These are phyloP conservation scores for Ogataea paraovalis DNA, from an alignment of 805 yeast genomes.

Conservation along the genomic window DNA sequence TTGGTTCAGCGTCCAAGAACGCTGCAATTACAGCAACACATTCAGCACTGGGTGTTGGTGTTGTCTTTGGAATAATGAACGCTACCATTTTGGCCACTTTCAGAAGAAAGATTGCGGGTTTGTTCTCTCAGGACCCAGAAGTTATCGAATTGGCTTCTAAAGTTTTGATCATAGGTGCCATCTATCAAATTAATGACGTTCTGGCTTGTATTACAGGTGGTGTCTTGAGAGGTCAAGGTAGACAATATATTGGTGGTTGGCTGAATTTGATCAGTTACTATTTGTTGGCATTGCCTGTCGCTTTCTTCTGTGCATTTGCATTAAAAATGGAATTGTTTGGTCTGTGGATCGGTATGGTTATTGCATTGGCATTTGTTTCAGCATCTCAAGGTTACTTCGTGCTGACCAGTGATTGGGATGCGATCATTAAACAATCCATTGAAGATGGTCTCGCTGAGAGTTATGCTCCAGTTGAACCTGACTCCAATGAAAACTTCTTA, in stretches of 20 bases:
- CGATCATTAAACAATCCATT: slow-evolving; percentile 26
- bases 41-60: slow-evolving; percentile 35
- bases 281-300: slow-evolving; percentile 58
- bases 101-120: slow-evolving; percentile 39
- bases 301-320: slow-evolving; percentile 50
- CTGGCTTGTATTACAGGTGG: slow-evolving; percentile 72
- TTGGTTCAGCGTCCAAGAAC: slow-evolving; percentile 37
- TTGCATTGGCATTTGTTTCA: slow-evolving; percentile 49
- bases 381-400: slow-evolving; percentile 37
- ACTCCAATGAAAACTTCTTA: slow-evolving; percentile 4
- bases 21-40: slow-evolving; percentile 37
- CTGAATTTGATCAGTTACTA: slow-evolving; percentile 57
- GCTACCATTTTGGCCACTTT: slow-evolving; percentile 42
- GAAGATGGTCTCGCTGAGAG: slow-evolving; percentile 24
- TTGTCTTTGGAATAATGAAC: slow-evolving; percentile 39
- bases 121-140: slow-evolving; percentile 58
- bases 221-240: slow-evolving; percentile 74
- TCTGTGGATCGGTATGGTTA: slow-evolving; percentile 58
- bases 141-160: slow-evolving; percentile 48
- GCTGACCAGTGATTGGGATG: slow-evolving; percentile 28
- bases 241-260: slow-evolving; percentile 59
- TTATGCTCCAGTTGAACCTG: not conserved
- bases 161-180: slow-evolving; percentile 59
- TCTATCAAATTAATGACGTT: slow-evolving; percentile 69
- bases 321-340: slow-evolving; percentile 51